A percentile compares a stretch with the other conserved stretches of the same genome.
These are phyloP conservation scores for Cladosporium sp. DNA, from an alignment of 2,329 filamentous ascomycete species.

Conservation along the genomic window DNA sequence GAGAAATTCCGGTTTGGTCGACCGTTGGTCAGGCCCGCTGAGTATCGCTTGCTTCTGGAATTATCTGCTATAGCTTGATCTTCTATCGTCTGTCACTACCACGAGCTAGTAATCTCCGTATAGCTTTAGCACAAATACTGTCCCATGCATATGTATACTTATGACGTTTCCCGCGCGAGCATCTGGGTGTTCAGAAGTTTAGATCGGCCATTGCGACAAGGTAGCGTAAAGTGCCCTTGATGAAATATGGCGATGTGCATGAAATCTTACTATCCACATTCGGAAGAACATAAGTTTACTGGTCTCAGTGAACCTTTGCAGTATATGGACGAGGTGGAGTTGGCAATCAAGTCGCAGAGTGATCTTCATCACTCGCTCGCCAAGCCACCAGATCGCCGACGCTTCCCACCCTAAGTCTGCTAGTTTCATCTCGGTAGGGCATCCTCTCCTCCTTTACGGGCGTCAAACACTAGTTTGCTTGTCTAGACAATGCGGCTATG, in stretches of 20 bases:
- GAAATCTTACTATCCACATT: not conserved
- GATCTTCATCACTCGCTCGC: not conserved
- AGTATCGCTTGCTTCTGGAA: not conserved
- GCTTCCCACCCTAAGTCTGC: not conserved
- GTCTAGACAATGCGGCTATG: not conserved
- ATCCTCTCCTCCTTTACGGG: not conserved
- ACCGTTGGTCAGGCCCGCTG: not conserved
- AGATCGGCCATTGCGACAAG: not conserved
- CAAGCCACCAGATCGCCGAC: conserved; percentile 6
- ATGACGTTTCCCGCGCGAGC: not conserved
- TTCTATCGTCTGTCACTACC: not conserved
- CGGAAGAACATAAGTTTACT: not conserved
- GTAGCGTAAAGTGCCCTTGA: not conserved
- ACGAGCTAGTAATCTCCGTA: not conserved
- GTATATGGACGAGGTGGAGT: not conserved
- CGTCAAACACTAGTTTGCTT: conserved; percentile 6
- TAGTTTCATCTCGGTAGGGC: conserved; percentile 19
- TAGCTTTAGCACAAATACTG: not conserved
- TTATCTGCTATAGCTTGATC: not conserved
- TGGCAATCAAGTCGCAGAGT: conserved; percentile 13
- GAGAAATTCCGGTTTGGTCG: not conserved
- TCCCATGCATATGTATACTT: not conserved
- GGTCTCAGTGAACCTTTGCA: conserved; percentile 23
- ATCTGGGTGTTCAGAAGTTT: not conserved
- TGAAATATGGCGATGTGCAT: not conserved